Percentiles rank a stretch among this genome's conserved stretches.
phyloP scores from a whole-genome alignment of 2,329 filamentous ascomycete genomes.

The Chaetomium sp. region DNA sequence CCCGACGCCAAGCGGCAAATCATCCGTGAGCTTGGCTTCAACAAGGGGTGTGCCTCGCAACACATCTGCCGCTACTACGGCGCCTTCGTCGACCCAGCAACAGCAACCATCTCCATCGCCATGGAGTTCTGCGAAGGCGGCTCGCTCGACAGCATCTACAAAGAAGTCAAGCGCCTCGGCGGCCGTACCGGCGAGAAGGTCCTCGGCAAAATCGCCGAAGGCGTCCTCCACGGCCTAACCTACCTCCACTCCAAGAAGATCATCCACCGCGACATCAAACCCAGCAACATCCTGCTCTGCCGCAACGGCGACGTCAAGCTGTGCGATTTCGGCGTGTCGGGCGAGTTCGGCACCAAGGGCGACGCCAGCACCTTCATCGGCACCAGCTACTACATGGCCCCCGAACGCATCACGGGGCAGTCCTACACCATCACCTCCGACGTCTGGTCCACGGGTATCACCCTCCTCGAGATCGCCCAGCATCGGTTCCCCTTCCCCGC shows the following conservation, averaged over 20 bases:
- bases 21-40: slow-evolving; percentile 90
- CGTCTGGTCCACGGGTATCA: slow-evolving; percentile 96
- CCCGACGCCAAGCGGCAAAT: slow-evolving; percentile 99
- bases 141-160: slow-evolving; percentile 92
- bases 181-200: slow-evolving; percentile 96
- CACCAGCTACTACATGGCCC: slow-evolving; percentile 98
- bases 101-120: slow-evolving; percentile 92
- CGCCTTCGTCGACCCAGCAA: slow-evolving; percentile 92
- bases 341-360: slow-evolving; percentile 96
- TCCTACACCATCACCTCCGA: slow-evolving; percentile 98
- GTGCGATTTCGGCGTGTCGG: slow-evolving; percentile 96
- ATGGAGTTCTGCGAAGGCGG: slow-evolving; percentile 99
- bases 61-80: slow-evolving; percentile 98
- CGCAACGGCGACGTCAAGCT: slow-evolving; percentile 92
- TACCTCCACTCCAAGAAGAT: slow-evolving; percentile 95
- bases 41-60: slow-evolving; percentile 91
- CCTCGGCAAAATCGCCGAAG: slow-evolving; percentile 91
- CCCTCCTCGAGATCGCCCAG: slow-evolving; percentile 96
- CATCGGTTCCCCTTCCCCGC: slow-evolving; percentile 97
- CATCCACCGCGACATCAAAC: slow-evolving; percentile 98
- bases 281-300: slow-evolving; percentile 91
- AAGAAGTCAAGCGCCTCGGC: slow-evolving; percentile 91
- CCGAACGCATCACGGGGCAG: slow-evolving; percentile 94
- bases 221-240: slow-evolving; percentile 85
- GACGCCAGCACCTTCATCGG: slow-evolving; percentile 99